Base-by-base conservation (phyloP, 129 eudicot genomes). In the Flaveria bidentis region DNA sequence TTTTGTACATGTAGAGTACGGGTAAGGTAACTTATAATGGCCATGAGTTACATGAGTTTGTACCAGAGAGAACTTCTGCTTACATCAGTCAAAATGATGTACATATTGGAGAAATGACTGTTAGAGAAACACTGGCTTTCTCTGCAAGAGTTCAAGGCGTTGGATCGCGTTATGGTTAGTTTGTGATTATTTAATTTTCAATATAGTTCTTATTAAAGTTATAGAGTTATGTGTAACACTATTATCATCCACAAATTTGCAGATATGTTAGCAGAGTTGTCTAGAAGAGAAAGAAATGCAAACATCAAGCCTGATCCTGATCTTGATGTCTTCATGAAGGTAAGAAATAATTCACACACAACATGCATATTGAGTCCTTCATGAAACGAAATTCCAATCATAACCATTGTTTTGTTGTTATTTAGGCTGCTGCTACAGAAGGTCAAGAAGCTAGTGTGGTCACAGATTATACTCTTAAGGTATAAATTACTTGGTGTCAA, bases 91-190 rank as follows among this genome's bases (percentile, higher is more conserved):
- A 92, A 83, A 74, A 92, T 60, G 98, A 92, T 86, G 85, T 90
- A 23, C 98, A 92, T 73, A 88, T 90, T 3, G 96, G 96, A 82
- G 98, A 92, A 77, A 84, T 92, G 96, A 92, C 98, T 44, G 98
- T 92, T 13, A 88, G 98, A 85, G 98, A 92, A 82, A 92, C 96
- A 49, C 68, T 90, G 73, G 96, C 87, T 33, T 92, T 86, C 74
- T 88, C 96, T 22, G 98, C 94, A 44, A 88, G 98, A 79, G 87
- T 89, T 68, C 98, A 92, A 78, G 98, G 98, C 23, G 87, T 92
- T 76, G 98, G 98, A 72, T 87, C 86, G 2, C 91, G 96, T 39
- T 90, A 92, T 47, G 98, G 98, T 92, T 77, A 80, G 93, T 77
- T 53, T 16, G 8, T 47, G 20, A 25, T 30, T 9, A 44, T 76